These are phyloP conservation scores for Pichia kluyveri DNA, from an alignment of 805 yeast genomes.

Conservation along the genomic window DNA sequence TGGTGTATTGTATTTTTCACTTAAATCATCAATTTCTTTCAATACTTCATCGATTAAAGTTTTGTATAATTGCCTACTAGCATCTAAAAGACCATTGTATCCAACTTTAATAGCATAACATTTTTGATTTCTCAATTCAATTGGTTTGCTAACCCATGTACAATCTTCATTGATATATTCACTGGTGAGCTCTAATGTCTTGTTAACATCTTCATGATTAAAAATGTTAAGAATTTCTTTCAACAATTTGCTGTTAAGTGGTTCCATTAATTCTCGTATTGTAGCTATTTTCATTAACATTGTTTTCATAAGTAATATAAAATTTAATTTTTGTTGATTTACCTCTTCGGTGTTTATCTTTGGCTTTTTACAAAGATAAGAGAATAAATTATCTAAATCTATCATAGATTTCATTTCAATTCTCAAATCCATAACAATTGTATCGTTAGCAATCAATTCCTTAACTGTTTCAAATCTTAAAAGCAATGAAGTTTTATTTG, in stretches of 20 bases:
- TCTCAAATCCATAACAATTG: slow-evolving; percentile 12
- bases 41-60: slow-evolving; percentile 29
- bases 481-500: slow-evolving; percentile 27
- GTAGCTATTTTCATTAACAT: slow-evolving; percentile 19
- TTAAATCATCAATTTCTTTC: slow-evolving; percentile 18
- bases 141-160: slow-evolving; percentile 29
- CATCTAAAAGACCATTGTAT: slow-evolving; percentile 35
- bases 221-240: slow-evolving; percentile 23
- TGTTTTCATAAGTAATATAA: slow-evolving; percentile 31
- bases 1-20: slow-evolving; percentile 16
- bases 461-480: slow-evolving; percentile 30
- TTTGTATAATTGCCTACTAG: slow-evolving; percentile 34
- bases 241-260: slow-evolving; percentile 9
- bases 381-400: slow-evolving; percentile 35
- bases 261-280: slow-evolving; percentile 13
- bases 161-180: slow-evolving; percentile 34
- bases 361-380: slow-evolving; percentile 15
- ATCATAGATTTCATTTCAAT: slow-evolving; percentile 21
- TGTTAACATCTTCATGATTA: slow-evolving; percentile 15
- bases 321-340: slow-evolving; percentile 31
- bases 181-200: slow-evolving; percentile 21
- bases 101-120: slow-evolving; percentile 37
- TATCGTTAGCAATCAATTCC: slow-evolving; percentile 23
- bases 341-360: slow-evolving; percentile 14
- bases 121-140: slow-evolving; percentile 35